phyloP scores from a whole-genome alignment of 2,329 filamentous ascomycete species.

The Cladosporium velox region DNA sequence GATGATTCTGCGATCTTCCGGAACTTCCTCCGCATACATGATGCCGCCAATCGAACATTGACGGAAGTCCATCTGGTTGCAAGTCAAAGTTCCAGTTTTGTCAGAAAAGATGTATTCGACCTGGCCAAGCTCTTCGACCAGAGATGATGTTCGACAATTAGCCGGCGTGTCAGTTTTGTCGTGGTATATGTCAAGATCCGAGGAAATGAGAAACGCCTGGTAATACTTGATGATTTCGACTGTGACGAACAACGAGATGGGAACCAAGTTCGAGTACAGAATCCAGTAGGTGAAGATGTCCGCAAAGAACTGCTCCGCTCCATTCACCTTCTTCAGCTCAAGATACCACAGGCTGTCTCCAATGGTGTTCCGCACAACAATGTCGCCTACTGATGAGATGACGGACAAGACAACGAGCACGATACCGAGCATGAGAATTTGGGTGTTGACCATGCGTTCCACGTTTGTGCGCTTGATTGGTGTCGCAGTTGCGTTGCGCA shows the following conservation, averaged over 20 bases:
- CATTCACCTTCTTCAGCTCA: conserved; percentile 62
- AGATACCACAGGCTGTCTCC: conserved; percentile 71
- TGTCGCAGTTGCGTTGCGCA: conserved; percentile 95
- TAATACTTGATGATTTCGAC: conserved; percentile 98
- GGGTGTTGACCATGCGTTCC: conserved; percentile 87
- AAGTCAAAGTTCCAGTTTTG: conserved; percentile 96
- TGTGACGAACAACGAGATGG: conserved; percentile 96
- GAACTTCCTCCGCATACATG: conserved; percentile 88
- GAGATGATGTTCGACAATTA: conserved; percentile 90
- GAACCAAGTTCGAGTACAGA: conserved; percentile 91
- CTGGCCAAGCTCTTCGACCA: conserved; percentile 96
- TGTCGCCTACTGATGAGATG: conserved; percentile 86
- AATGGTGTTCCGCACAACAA: conserved; percentile 71
- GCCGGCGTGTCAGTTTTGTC: conserved; percentile 93
- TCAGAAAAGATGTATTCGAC: conserved; percentile 99
- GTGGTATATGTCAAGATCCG: conserved; percentile 97
- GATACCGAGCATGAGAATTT: conserved; percentile 85
- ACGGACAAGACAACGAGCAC: conserved; percentile 84
- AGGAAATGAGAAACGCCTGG: conserved; percentile 96
- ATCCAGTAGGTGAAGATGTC: conserved; percentile 99
- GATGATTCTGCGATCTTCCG: conserved; percentile 82
- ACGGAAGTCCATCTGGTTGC: conserved; percentile 98
- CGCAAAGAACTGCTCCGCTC: conserved; percentile 81
- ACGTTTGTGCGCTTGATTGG: conserved; percentile 98
- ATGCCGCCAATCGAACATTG: conserved; percentile 91